phyloP scores from a whole-genome alignment of 768 basidiomycete species.

The Melanogaster broomeanus region DNA sequence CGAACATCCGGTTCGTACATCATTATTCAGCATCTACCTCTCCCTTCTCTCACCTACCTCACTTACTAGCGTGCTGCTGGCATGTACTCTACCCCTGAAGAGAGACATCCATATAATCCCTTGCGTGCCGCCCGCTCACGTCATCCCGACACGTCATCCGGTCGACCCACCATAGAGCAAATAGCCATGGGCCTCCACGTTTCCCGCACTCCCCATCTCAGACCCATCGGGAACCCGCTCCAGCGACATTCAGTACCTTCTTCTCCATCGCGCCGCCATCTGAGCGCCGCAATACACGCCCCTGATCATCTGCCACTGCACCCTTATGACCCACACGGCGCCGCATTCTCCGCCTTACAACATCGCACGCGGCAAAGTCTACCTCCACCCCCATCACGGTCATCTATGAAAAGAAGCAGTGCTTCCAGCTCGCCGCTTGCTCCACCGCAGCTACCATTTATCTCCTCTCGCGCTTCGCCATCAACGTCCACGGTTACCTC shows the following conservation, averaged over 20 bases:
- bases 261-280: conserved; percentile 12
- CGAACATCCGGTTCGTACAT: conserved; percentile 18
- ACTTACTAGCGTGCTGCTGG: conserved; percentile 28
- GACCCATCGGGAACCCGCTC: conserved; percentile 33
- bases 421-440: conserved; percentile 21
- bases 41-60: conserved; percentile 8
- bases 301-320: conserved; percentile 13
- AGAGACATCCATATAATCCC: conserved; percentile 30
- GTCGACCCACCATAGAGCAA: conserved; percentile 69
- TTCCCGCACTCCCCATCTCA: conserved; percentile 73
- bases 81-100: conserved; percentile 46
- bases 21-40: background rate
- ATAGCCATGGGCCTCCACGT: conserved; percentile 82
- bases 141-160: conserved; percentile 38
- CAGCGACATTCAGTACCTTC: conserved; percentile 21
- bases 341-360: conserved; percentile 22
- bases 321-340: conserved; percentile 28
- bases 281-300: conserved; percentile 31
- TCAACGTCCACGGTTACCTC: conserved; percentile 40
- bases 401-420: conserved; percentile 62
- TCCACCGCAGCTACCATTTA: conserved; percentile 17
- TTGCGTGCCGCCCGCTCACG: conserved; percentile 41
- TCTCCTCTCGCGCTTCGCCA: conserved; percentile 18
- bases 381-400: conserved; percentile 60
- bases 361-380: conserved; percentile 32